Conservation (phyloP, 129 eudicot species). For the Tagetes erecta region DNA sequence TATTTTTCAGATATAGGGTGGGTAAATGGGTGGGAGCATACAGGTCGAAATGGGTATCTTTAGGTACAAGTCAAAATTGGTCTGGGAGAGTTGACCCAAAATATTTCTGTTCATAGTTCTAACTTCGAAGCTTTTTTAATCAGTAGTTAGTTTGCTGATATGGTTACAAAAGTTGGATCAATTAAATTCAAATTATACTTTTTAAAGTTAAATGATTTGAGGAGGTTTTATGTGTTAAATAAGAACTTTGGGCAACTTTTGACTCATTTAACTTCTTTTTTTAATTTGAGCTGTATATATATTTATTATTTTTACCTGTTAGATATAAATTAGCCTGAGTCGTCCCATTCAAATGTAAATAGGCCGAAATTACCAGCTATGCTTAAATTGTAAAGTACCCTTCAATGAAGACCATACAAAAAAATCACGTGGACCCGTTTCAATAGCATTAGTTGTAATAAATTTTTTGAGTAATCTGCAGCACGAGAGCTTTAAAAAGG, state of each 20-base stretch:
- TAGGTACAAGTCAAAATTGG: background rate
- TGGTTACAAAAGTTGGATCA: background rate
- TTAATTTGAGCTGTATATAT: background rate
- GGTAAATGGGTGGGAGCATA: conserved; percentile 4
- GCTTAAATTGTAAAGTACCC: background rate
- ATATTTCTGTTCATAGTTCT: background rate
- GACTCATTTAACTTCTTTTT: background rate
- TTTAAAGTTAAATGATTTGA: background rate
- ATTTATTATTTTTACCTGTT: background rate
- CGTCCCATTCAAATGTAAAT: background rate
- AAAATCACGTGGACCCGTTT: conserved; percentile 2
- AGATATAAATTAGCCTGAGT: background rate
- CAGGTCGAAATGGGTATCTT: background rate
- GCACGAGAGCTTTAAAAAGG: background rate
- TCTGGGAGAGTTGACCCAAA: background rate
- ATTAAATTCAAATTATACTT: background rate
- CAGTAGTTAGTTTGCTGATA: background rate
- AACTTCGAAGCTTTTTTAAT: background rate
- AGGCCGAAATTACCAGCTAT: background rate
- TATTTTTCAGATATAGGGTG: background rate
- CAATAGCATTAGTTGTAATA: conserved; percentile 4
- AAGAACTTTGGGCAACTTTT: background rate
- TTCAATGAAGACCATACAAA: background rate
- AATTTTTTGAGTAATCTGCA: background rate
- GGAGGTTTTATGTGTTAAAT: background rate